Evolutionary conservation across 805 yeast genomes (phyloP).

Genomic region (Pichia deserticola): DNA sequence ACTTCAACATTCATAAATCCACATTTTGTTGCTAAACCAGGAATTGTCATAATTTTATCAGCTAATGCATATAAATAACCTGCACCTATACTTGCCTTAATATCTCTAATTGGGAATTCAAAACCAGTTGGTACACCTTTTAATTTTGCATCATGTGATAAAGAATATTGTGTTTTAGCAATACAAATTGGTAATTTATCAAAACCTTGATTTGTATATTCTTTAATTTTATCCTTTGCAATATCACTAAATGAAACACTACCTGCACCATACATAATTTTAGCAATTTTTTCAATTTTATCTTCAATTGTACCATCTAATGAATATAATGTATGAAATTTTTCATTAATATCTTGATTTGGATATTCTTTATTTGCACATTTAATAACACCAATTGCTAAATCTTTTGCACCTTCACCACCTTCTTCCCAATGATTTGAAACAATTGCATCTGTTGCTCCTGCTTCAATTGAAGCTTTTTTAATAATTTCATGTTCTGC

Average conservation of each 20-base stretch:
- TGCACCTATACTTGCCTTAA: constrained; percentile 92
- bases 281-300: constrained; percentile 72
- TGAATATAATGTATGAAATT: constrained; percentile 62
- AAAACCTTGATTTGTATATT: constrained; percentile 81
- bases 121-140: constrained; percentile 95
- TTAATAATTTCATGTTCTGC: constrained; percentile 76
- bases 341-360: constrained; percentile 29
- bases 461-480: constrained; percentile 78
- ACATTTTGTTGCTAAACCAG: constrained; percentile 92
- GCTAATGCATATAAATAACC: constrained; percentile 95
- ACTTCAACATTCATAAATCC: constrained; percentile 98
- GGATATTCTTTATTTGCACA: constrained; percentile 47
- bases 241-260: constrained; percentile 73
- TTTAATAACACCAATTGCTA: constrained; percentile 76
- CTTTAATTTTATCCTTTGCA: constrained; percentile 74
- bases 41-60: constrained; percentile 95
- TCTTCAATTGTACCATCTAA: constrained; percentile 64
- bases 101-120: constrained; percentile 89
- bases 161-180: constrained; percentile 95
- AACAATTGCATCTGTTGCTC: constrained; percentile 85
- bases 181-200: constrained; percentile 89
- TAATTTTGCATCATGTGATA: constrained; percentile 87
- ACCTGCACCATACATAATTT: constrained; percentile 88
- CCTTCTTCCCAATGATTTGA: constrained; percentile 96
- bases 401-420: constrained; percentile 79